phyloP scores from a whole-genome alignment of 805 yeast species.

The Lipomyces yamanashiensis region DNA sequence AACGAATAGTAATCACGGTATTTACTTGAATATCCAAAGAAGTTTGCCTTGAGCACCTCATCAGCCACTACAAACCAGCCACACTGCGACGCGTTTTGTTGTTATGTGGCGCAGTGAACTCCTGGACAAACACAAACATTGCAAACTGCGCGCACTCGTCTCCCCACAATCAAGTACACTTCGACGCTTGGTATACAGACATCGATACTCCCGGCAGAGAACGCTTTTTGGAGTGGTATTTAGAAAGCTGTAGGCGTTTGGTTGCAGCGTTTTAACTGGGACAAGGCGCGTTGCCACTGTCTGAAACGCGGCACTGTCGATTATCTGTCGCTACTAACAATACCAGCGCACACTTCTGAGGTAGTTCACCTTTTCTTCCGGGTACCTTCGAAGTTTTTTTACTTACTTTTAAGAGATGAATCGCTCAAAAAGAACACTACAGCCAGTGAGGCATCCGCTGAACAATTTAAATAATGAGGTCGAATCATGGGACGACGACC shows the following conservation, averaged over 20 bases:
- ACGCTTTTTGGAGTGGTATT: no score
- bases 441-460: constrained; percentile 26
- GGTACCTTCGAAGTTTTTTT: neutral
- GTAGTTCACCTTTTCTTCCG: neutral
- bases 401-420: neutral
- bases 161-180: neutral
- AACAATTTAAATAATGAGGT: constrained; percentile 19
- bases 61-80: constrained; percentile 3
- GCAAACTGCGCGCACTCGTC: neutral
- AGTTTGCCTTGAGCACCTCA: neutral
- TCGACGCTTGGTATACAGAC: neutral
- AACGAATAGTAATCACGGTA: no score
- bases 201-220: no score
- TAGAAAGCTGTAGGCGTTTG: no score
- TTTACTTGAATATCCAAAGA: no score
- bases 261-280: no score
- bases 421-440: constrained; percentile 1
- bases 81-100: constrained; percentile 14
- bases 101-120: constrained; percentile 14
- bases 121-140: constrained; percentile 6
- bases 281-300: no score
- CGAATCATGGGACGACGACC: constrained; percentile 34
- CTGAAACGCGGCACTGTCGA: no score
- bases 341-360: neutral
- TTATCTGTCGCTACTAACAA: no score